Conservation (phyloP, 352 stramenopile species). For the Elongisporangium anandrum region DNA sequence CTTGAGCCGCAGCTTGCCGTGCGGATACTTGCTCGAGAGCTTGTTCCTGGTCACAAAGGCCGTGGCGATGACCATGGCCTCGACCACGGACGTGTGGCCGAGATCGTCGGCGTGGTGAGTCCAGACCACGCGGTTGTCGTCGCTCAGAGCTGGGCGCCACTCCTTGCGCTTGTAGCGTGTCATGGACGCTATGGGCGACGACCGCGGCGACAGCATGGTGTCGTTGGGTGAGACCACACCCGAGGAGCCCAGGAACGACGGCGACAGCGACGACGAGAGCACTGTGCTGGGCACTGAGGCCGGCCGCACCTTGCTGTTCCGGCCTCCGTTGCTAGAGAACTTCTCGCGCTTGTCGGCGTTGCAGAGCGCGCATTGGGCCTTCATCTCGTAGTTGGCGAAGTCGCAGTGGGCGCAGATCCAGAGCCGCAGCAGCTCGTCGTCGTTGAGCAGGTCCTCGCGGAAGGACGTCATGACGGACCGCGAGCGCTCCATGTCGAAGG, state of each 20-base stretch:
- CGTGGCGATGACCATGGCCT: conserved; percentile 25
- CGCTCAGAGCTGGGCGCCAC: conserved; percentile 23
- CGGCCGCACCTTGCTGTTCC: conserved; percentile 18
- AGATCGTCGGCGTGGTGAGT: conserved; percentile 8
- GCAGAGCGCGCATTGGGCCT: conserved; percentile 42
- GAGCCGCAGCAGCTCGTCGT: conserved; percentile 44
- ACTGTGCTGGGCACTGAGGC: conserved; percentile 21
- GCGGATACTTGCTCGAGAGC: conserved; percentile 11
- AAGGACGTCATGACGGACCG: conserved; percentile 14
- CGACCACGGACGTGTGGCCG: conserved; percentile 3
- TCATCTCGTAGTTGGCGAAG: conserved; percentile 61
- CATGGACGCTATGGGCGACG: conserved; percentile 1
- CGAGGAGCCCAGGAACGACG: conserved; percentile 8
- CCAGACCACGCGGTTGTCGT: conserved; percentile 31
- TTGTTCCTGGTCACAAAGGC: conserved; percentile 35
- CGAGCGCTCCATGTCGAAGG: not conserved
- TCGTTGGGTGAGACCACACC: conserved; percentile 10
- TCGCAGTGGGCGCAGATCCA: conserved; percentile 53
- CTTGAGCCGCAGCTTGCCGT: conserved; percentile 17
- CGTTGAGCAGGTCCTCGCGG: conserved; percentile 41
- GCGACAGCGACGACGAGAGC: conserved; percentile 23
- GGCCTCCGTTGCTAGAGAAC: conserved; percentile 4
- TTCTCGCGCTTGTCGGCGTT: conserved; percentile 34
- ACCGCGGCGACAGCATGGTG: conserved; percentile 1
- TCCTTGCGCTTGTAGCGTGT: conserved; percentile 26